phyloP scores from a whole-genome alignment of 495 filamentous ascomycete genomes.

The Trypethelium eluteriae region DNA sequence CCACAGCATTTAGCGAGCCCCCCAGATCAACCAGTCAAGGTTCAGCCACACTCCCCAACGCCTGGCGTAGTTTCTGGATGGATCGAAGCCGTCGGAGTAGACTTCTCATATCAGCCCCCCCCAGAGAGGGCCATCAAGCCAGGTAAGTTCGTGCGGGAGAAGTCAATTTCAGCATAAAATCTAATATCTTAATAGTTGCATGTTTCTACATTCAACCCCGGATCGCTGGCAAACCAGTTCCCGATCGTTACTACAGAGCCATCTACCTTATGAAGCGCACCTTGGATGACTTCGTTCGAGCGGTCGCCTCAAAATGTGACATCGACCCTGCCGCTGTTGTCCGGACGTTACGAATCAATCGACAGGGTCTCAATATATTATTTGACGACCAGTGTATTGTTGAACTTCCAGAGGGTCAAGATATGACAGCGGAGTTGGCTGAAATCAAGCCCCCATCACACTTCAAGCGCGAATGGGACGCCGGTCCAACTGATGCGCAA shows the following conservation, averaged over 20 bases:
- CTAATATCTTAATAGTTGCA: slow-evolving; percentile 50
- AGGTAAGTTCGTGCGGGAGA: slow-evolving; percentile 40
- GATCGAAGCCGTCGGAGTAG: slow-evolving; percentile 88
- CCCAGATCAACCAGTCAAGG: slow-evolving; percentile 47
- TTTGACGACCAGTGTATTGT: slow-evolving; percentile 85
- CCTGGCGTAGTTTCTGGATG: slow-evolving; percentile 57
- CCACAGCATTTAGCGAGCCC: slow-evolving; percentile 38
- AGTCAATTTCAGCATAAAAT: slow-evolving; percentile 17
- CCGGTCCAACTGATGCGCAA: slow-evolving; percentile 36
- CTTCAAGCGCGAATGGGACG: slow-evolving; percentile 37
- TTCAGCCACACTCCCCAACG: slow-evolving; percentile 37
- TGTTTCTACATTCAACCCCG: slow-evolving; percentile 76
- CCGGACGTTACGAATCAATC: slow-evolving; percentile 61
- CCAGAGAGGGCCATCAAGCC: slow-evolving; percentile 61
- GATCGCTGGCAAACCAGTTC: slow-evolving; percentile 44
- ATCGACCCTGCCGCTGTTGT: slow-evolving; percentile 64
- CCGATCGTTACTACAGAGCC: slow-evolving; percentile 68
- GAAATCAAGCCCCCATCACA: slow-evolving; percentile 34
- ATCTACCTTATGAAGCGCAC: slow-evolving; percentile 77
- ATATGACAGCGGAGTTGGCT: slow-evolving; percentile 64
- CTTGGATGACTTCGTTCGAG: slow-evolving; percentile 57
- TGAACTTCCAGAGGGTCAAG: slow-evolving; percentile 83
- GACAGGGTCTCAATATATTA: slow-evolving; percentile 68
- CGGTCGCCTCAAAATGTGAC: slow-evolving; percentile 67
- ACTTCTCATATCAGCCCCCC: slow-evolving; percentile 75